These are phyloP conservation scores for Tephrocybe sp. DNA, from an alignment of 768 basidiomycete species.

Conservation along the genomic window DNA sequence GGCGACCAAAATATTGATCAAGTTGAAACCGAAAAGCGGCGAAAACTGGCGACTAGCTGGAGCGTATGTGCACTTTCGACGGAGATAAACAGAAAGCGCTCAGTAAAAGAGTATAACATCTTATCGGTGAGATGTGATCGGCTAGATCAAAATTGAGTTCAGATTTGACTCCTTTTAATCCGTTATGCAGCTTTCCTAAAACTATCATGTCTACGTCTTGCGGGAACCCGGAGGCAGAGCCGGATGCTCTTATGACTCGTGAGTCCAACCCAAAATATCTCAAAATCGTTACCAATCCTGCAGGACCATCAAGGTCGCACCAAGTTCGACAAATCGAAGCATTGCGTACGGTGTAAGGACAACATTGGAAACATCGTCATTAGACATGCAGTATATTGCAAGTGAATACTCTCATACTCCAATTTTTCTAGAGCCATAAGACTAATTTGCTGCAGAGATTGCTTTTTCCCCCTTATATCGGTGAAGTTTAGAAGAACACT, in stretches of 20 bases:
- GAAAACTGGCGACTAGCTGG: too few species aligned
- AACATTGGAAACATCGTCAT: slow-evolving; percentile 68
- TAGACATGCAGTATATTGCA: slow-evolving; percentile 84
- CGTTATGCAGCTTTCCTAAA: background rate
- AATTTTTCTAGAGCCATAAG: background rate
- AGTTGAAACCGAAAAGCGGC: too few species aligned
- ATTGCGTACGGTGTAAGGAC: slow-evolving; percentile 75
- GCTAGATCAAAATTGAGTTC: background rate
- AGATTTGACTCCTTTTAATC: too few species aligned
- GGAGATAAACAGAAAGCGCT: background rate
- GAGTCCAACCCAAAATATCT: slow-evolving; percentile 23
- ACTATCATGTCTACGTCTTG: slow-evolving; percentile 42
- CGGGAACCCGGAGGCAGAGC: slow-evolving; percentile 60
- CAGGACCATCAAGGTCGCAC: slow-evolving; percentile 46
- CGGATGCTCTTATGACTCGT: slow-evolving; percentile 71
- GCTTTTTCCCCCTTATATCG: slow-evolving; percentile 63
- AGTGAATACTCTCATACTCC: slow-evolving; percentile 37
- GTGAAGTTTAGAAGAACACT: slow-evolving; percentile 65
- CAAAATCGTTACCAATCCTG: slow-evolving; percentile 6
- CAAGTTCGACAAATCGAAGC: slow-evolving; percentile 66
- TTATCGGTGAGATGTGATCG: background rate
- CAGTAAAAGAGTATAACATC: background rate
- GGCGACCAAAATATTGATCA: too few species aligned
- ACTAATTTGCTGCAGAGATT: slow-evolving; percentile 42
- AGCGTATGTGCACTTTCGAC: too few species aligned